Conservation (phyloP, 108 stramenopile genomes). For the Stephanodiscus minutulus region DNA sequence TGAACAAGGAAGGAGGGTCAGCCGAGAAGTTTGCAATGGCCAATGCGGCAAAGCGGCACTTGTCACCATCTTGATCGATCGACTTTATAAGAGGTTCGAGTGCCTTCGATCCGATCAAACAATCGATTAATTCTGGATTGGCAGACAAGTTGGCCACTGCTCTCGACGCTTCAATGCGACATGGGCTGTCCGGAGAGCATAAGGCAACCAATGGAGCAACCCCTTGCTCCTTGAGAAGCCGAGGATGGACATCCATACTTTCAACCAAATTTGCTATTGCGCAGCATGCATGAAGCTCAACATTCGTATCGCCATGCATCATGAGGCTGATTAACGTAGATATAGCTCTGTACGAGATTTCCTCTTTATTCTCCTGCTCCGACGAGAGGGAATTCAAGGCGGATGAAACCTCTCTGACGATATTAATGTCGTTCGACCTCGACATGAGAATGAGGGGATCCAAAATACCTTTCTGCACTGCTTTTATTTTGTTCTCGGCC, state of each 20-base stretch:
- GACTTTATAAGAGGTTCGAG: slow-evolving; percentile 68
- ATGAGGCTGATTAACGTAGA: slow-evolving; percentile 76
- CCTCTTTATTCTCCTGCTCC: slow-evolving; percentile 85
- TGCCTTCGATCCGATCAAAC: slow-evolving; percentile 60
- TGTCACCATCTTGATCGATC: slow-evolving; percentile 48
- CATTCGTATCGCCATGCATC: slow-evolving; percentile 65
- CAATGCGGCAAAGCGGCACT: slow-evolving; percentile 74
- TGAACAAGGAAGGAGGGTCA: slow-evolving; percentile 66
- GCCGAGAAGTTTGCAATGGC: slow-evolving; percentile 85
- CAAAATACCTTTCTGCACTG: slow-evolving; percentile 74
- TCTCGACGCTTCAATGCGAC: slow-evolving; percentile 68
- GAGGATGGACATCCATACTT: slow-evolving; percentile 66
- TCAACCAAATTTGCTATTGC: slow-evolving; percentile 83
- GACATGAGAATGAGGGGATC: slow-evolving; percentile 85
- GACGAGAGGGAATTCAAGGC: slow-evolving; percentile 77
- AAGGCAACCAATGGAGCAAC: slow-evolving; percentile 70
- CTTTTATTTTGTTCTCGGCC: slow-evolving; percentile 58
- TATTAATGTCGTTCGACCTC: slow-evolving; percentile 60
- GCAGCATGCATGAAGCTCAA: slow-evolving; percentile 80
- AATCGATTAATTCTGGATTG: slow-evolving; percentile 77
- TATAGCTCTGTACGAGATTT: slow-evolving; percentile 77
- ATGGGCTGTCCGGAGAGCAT: slow-evolving; percentile 51
- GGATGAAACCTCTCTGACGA: slow-evolving; percentile 73
- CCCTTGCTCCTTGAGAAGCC: slow-evolving; percentile 75
- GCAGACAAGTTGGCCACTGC: slow-evolving; percentile 81